phyloP scores from a whole-genome alignment of 192 early-diverging fungal genomes.

The Backusella tarrabulga region DNA sequence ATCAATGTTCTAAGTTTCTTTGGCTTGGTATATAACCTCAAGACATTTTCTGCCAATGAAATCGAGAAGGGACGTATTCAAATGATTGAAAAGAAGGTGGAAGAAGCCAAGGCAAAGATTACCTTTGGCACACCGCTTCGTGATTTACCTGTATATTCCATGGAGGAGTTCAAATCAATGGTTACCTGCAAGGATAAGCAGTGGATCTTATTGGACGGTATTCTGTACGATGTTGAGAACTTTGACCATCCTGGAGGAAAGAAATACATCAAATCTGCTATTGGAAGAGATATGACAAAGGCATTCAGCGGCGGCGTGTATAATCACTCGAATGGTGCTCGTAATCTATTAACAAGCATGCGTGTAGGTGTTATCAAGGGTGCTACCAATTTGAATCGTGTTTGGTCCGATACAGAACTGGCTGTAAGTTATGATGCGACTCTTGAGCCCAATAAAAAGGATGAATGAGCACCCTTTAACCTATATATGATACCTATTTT shows the following conservation, averaged over 20 bases:
- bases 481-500: neutral
- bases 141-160: constrained; percentile 64
- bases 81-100: constrained; percentile 80
- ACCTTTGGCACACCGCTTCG: constrained; percentile 72
- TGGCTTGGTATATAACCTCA: constrained; percentile 67
- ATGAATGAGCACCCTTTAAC: neutral
- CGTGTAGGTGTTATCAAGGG: constrained; percentile 59
- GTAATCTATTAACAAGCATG: constrained; percentile 78
- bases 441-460: neutral
- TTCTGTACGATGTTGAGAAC: constrained; percentile 73
- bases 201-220: constrained; percentile 81
- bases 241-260: constrained; percentile 91
- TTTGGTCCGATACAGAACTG: neutral
- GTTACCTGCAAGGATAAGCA: constrained; percentile 65
- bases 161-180: constrained; percentile 59
- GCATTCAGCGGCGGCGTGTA: constrained; percentile 90
- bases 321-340: constrained; percentile 85
- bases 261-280: constrained; percentile 62
- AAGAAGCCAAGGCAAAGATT: constrained; percentile 54
- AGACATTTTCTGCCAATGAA: constrained; percentile 77
- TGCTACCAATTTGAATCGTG: constrained; percentile 36
- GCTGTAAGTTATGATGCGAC: neutral
- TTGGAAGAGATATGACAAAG: constrained; percentile 84
- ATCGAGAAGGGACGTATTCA: constrained; percentile 70
- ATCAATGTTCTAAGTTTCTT: constrained; percentile 53